A percentile compares a stretch with the other conserved stretches of the same genome.
These are phyloP conservation scores for Agastache rugosa DNA, from an alignment of 257 asterid genomes.

Conservation along the genomic window DNA sequence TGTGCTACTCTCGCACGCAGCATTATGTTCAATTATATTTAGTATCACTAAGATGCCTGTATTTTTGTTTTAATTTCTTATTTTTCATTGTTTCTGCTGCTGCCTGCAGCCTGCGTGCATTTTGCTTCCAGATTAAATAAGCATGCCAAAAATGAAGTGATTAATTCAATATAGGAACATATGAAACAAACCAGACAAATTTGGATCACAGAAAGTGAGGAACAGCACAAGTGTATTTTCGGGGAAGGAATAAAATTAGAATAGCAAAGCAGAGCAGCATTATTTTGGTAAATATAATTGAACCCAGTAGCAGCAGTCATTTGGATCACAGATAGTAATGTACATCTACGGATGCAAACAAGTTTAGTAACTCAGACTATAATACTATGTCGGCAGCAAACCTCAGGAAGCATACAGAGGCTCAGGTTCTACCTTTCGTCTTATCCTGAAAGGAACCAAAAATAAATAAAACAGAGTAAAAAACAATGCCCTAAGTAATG, in stretches of 20 bases:
- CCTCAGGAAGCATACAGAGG: constrained; percentile 54
- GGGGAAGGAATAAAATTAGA: not conserved
- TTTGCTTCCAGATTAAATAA: not conserved
- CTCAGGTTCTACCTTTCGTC: constrained; percentile 63
- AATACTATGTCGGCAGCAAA: not conserved
- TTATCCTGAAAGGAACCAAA: constrained; percentile 51
- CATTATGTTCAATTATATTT: not conserved
- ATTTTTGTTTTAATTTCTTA: not conserved
- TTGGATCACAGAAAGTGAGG: not conserved
- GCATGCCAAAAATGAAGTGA: not conserved
- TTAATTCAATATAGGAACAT: not conserved
- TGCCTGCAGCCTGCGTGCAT: not conserved
- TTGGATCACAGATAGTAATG: no score
- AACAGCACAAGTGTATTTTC: not conserved
- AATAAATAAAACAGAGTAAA: constrained; percentile 16
- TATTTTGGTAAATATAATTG: not conserved
- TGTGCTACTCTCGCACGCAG: not conserved
- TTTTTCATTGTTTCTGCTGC: not conserved
- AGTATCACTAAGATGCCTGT: not conserved
- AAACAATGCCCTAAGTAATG: not conserved
- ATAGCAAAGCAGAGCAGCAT: not conserved
- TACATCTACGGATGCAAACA: not conserved
- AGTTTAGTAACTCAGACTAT: not conserved
- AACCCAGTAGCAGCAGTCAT: not conserved
- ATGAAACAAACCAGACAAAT: constrained; percentile 16